Evolutionary conservation across 2,329 filamentous ascomycete genomes (phyloP), one percentile per base, ranked within the genome.

Genomic region (Exophiala xenobiotica): DNA sequence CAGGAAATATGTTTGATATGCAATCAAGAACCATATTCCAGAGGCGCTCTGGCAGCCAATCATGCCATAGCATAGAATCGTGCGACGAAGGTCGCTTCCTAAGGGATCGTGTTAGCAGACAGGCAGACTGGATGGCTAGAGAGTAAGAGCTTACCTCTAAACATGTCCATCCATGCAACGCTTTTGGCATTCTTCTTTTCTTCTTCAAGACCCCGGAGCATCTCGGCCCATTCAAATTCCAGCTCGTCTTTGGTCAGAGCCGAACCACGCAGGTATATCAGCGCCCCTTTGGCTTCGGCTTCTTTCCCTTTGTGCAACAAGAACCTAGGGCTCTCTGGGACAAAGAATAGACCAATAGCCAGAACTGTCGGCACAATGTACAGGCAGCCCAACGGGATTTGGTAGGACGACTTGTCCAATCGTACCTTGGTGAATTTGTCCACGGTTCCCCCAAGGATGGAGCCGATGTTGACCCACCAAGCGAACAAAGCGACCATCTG

Each of bases 21-120:
- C 73, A 54, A 78, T 78, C 37, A 77, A 63, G 58, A 77, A 79
- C 74, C 75, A 78, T 0, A 72, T 68, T 3, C 76, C 76, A 0
- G 70, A 67, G 0, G 67, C 71, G 0, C 69, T 70, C 53, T 77
- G 74, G 11, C 71, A 72, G 0, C 71, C 71, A 26, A 78, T 77
- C 46, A 74, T 69, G 16, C 69, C 71, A 51, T 73, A 77, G 61
- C 73, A 78, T n/a, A 79, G 66, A 3, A 78, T 64, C 2, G 76
- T 79, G 4, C 76, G 71, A 7, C 76, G 68, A 6, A 78, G 66
- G 46, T 79, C 73, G 9, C 68, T 70, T 0, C 74, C 74, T 72
- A 31, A 18, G 43, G 2, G 31, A 12, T 38, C n/a, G 8, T 2
- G 48, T 46, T 14, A 45, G 48, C 23, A 22, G 11, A 9, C 6